These are phyloP conservation scores for Globisporangium splendens DNA, from an alignment of 352 stramenopile genomes.

Conservation along the genomic window DNA sequence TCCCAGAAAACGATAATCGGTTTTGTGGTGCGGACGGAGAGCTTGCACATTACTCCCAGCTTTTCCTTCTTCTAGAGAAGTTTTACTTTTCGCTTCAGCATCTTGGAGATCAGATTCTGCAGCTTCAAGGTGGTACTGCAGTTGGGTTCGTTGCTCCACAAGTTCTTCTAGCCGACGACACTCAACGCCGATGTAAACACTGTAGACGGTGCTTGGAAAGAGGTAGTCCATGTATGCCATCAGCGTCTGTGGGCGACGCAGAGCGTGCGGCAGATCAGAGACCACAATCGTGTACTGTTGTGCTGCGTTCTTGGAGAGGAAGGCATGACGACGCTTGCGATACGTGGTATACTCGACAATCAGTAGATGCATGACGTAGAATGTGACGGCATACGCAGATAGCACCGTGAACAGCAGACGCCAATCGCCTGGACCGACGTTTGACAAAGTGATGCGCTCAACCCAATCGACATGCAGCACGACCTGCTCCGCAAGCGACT, in stretches of 20 bases:
- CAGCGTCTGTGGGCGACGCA: conserved; percentile 55
- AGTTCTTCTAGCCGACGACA: conserved; percentile 54
- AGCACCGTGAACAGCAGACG: conserved; percentile 60
- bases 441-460: conserved; percentile 66
- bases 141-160: conserved; percentile 42
- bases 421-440: conserved; percentile 58
- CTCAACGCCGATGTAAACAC: conserved; percentile 71
- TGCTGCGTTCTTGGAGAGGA: conserved; percentile 38
- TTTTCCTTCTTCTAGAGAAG: conserved; percentile 16
- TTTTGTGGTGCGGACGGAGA: conserved; percentile 30
- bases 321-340: conserved; percentile 12
- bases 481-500: conserved; percentile 24
- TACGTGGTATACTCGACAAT: conserved; percentile 44
- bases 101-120: conserved; percentile 42
- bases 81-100: conserved; percentile 16
- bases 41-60: conserved; percentile 16
- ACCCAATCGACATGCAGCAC: conserved; percentile 44
- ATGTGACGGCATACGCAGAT: conserved; percentile 41
- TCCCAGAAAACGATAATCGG: conserved; percentile 39
- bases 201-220: conserved; percentile 60
- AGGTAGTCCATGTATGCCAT: conserved; percentile 63
- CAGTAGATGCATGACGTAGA: conserved; percentile 58
- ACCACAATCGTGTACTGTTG: conserved; percentile 79
- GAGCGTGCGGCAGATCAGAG: conserved; percentile 48
- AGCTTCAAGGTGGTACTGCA: conserved; percentile 51